Evolutionary conservation across 345 rosid genomes (phyloP).

Genomic region (Fremontodendron californicum): DNA sequence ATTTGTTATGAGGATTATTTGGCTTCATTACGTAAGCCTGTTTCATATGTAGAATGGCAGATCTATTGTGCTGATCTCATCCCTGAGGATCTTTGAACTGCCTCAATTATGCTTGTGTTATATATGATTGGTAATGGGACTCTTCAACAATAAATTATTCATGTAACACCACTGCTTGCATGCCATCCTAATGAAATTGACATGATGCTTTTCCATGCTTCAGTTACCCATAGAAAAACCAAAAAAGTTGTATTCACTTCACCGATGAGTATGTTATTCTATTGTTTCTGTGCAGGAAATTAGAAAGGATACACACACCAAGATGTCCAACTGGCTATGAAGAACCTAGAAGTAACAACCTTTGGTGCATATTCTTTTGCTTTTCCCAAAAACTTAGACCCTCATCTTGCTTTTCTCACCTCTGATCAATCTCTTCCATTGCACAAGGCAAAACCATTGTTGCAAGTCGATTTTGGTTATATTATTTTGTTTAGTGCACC

Average conservation of each 20-base stretch:
- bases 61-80: slow-evolving; percentile 1
- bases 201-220: not conserved
- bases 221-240: not conserved
- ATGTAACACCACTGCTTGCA: not conserved
- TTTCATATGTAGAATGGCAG: not conserved
- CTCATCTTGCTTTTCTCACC: not conserved
- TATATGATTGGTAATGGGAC: not conserved
- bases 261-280: not conserved
- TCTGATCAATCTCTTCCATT: not conserved
- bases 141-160: not conserved
- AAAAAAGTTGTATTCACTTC: not conserved
- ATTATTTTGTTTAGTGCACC: not conserved
- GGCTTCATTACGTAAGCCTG: not conserved
- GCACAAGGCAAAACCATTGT: not conserved
- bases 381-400: not conserved
- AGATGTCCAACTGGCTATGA: not conserved
- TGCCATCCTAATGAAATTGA: not conserved
- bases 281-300: not conserved
- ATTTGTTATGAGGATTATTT: not conserved
- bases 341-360: not conserved
- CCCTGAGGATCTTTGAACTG: not conserved
- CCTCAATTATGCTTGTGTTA: not conserved
- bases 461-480: not conserved
- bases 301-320: not conserved
- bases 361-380: not conserved